Evolutionary conservation across 306 rosid genomes (phyloP), one percentile per base, ranked within the genome.

Genomic region (Styphnolobium japonicum): DNA sequence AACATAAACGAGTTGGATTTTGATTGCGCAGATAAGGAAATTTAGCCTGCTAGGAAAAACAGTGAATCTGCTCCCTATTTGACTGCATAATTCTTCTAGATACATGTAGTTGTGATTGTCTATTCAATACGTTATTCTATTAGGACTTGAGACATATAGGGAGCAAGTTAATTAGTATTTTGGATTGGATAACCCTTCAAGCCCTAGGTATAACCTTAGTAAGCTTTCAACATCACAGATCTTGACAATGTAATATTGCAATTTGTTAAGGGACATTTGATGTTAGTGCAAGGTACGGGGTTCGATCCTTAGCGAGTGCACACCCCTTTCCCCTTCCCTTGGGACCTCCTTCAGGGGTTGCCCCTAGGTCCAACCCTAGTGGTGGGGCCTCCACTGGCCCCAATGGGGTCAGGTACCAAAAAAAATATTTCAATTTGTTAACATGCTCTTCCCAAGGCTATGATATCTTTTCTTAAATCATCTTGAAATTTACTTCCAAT

Each of bases 31-130:
- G 15, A 36, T 19, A 45, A 53, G 18, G 25, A 22, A 22, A 64
- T 36, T 58, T 10, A 34, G 39, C 12, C 12, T 39, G 18, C 39
- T 27, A 45, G n/a, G 55, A 5, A 53, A 75, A 78, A 34, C 45
- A 61, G n/a, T 75, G 81, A 51, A 63, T 78, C 40, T 82, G 67
- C 58, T 61, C 34, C 39, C 46, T 49, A 6, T 69, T 65, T 61
- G 14, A 18, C 71, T 19, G 29, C 23, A 0, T 22, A 12, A 3
- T 23, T 66, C 53, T 61, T 71, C 4, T 71, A 31, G 45, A 22
- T 67, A 33, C 77, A 72, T 72, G 67, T n/a, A 23, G 22, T 23
- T 21, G 29, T 48, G 3, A 19, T 48, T 36, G 40, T 37, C 60
- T 56, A 7, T 65, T 65, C 3, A 27, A 23, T 34, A 56, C 14